Base-by-base conservation (phyloP, 768 basidiomycete genomes). In the Glaciozyma martinii region DNA sequence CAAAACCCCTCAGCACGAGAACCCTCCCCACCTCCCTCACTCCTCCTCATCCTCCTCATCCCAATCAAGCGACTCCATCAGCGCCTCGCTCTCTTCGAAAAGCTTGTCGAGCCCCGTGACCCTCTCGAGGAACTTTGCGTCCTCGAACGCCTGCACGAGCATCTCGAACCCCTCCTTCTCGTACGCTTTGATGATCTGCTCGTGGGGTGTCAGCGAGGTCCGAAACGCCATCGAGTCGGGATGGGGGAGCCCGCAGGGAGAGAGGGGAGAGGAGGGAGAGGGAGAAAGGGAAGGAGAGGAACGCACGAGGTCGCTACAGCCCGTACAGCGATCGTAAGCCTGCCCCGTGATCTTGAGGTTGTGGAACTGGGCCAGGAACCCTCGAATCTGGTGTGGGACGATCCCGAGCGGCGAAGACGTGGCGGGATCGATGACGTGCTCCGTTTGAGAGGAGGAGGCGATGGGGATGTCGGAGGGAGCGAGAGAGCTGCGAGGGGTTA, bases 331-430 rank as follows among this genome's bases (percentile, higher is more conserved):
- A 60, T 86, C 82, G 74, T 88, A 99, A 2, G 91, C 89, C 3
- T 87, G 84, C 0, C 94, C 95, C 0, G 86, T 84, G 64, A 99
- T 85, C 32, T 84, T 83, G 71, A 97, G 79, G 50, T 85, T 90
- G 59, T 85, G 81, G 80, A 94, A 99, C 67, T 90, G 86, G 8
- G 85, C 84, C 5, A 98, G 81, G 79, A 85, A 91, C 0, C 93
- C 95, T 7, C 95, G 85, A 15, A 98, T 80, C 74, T 97, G 93
- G 75, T 98, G 95, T 1, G 95, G 95, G 5, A 97, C 89, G 23
- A 86, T 78, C 0, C 94, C 94, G 3, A 97, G 82, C 15, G 89
- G 83, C 1, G 77, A 76, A 25, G 50, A 29, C 37, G 55, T n/a
- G 8, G 47, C 46, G 3, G 46, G 54, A 13, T 56, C 44, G 25